These are phyloP conservation scores for Prunus dulcis DNA, from an alignment of 306 rosid species.

Conservation along the genomic window DNA sequence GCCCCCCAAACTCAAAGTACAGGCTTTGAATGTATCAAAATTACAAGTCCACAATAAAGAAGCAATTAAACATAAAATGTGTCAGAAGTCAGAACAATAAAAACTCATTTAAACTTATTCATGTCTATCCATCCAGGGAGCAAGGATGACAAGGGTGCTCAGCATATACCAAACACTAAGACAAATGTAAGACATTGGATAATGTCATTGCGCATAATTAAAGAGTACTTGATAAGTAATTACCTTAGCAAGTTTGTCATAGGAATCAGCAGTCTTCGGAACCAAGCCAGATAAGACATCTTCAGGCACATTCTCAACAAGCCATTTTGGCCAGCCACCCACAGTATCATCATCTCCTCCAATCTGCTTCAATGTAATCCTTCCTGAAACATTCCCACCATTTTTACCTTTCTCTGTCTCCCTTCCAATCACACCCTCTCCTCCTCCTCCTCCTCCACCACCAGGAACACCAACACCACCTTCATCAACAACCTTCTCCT, in stretches of 20 bases:
- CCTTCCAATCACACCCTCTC: neutral
- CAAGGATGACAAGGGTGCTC: neutral
- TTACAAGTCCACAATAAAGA: neutral
- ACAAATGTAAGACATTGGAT: no score
- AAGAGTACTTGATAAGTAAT: neutral
- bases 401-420: constrained; percentile 9
- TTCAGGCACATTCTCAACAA: constrained; percentile 50
- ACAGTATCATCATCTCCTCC: constrained; percentile 45
- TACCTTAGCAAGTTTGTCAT: constrained; percentile 66
- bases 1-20: neutral
- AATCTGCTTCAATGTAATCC: constrained; percentile 26
- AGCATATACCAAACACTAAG: neutral
- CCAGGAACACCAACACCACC: neutral
- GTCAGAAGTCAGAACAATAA: no score
- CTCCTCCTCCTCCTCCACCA: neutral
- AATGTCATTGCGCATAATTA: no score
- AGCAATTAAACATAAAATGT: neutral
- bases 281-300: constrained; percentile 44
- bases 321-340: constrained; percentile 73
- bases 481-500: constrained; percentile 11
- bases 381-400: constrained; percentile 16
- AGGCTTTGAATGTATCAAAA: neutral
- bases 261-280: constrained; percentile 65
- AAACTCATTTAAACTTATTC: neutral
- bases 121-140: neutral